These are phyloP conservation scores for Teratosphaeria destructans DNA, from an alignment of 2,329 filamentous ascomycete genomes.

Conservation along the genomic window DNA sequence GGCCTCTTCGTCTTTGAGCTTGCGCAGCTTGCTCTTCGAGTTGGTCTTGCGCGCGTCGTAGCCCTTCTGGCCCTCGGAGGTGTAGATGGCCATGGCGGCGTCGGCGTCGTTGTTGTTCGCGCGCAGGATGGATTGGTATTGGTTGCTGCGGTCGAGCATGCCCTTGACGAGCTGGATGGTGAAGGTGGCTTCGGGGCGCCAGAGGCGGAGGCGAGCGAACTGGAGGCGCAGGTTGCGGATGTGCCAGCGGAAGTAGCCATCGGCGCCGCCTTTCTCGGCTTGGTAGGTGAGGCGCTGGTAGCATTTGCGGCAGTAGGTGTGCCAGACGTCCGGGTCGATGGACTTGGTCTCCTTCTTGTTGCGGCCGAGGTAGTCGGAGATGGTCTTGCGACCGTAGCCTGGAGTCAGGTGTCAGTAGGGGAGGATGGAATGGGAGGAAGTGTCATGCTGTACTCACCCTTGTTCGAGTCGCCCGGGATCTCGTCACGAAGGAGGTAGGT, in stretches of 20 bases:
- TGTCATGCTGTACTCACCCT: not conserved
- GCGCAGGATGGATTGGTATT: slow-evolving; percentile 14
- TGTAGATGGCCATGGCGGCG: slow-evolving; percentile 5
- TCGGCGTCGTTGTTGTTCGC: slow-evolving; percentile 9
- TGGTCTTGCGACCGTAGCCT: slow-evolving; percentile 8
- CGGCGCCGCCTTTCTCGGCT: slow-evolving; percentile 2
- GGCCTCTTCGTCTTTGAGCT: slow-evolving; percentile 6
- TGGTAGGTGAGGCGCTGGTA: slow-evolving; percentile 52
- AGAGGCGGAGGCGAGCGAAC: slow-evolving; percentile 19
- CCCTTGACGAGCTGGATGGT: slow-evolving; percentile 17
- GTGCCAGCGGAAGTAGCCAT: slow-evolving; percentile 4
- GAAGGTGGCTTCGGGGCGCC: slow-evolving; percentile 22
- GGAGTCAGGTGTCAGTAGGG: not conserved
- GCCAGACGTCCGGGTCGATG: slow-evolving; percentile 61
- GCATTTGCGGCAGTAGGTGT: slow-evolving; percentile 69
- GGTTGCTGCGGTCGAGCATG: slow-evolving; percentile 12
- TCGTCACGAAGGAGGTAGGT: slow-evolving; percentile 10
- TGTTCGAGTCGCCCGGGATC: not conserved
- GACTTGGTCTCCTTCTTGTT: slow-evolving; percentile 68
- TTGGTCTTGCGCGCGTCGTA: slow-evolving; percentile 7
- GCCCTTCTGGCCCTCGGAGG: slow-evolving; percentile 1
- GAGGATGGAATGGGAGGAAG: not conserved
- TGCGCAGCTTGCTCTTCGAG: slow-evolving; percentile 7
- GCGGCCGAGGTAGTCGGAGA: slow-evolving; percentile 40
- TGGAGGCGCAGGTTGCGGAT: slow-evolving; percentile 15